Evolutionary conservation across 2,329 filamentous ascomycete genomes (phyloP), one percentile per base, ranked within the genome.

Genomic region (Claviceps arundinis): DNA sequence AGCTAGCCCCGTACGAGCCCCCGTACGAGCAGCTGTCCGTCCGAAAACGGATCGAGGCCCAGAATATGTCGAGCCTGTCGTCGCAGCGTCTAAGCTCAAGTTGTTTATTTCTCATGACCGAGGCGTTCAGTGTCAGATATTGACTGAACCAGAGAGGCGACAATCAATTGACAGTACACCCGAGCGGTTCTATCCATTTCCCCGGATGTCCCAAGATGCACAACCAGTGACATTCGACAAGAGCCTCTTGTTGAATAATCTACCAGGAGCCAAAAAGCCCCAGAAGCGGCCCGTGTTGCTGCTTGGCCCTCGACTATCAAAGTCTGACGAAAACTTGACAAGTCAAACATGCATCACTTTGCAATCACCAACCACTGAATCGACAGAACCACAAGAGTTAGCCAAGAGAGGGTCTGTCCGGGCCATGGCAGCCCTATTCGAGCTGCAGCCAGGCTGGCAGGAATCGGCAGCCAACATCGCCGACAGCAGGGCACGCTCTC

Each of bases 381-480:
- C 59, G 38, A 59, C 54, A 14, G 48, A 59, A 38, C 53, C 56
- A 2, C 57, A 56, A 7, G 55, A 55, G 1, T 52, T 59, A 4
- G 61, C 51, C 24, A 71, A 63, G 22, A 56, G 52, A 54, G 59
- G 61, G 19, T 61, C 65, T 3, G 75, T 77, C 13, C 74, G 65
- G 56, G 73, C 73, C 2, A 76, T 80, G 67, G 70, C 75, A 4
- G 75, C 75, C 38, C 68, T 71, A 59, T 78, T 78, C 59, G 73
- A 80, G 55, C 68, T 58, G 7, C 58, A 59, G 14, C 16, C 54
- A 57, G 7, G 34, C 38, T 42, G 46, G 52, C 24, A 17, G 5
- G 37, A 45, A n/a, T 44, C 24, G 22, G 26, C 42, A 6, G 22
- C 37, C 17, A 16, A 9, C 30, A 26, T n/a, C 16, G 47, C 30